A percentile compares a stretch with the other conserved stretches of the same genome.
These are phyloP conservation scores for Adansonia madagascariensis DNA, from an alignment of 441 rosid genomes.

Conservation along the genomic window DNA sequence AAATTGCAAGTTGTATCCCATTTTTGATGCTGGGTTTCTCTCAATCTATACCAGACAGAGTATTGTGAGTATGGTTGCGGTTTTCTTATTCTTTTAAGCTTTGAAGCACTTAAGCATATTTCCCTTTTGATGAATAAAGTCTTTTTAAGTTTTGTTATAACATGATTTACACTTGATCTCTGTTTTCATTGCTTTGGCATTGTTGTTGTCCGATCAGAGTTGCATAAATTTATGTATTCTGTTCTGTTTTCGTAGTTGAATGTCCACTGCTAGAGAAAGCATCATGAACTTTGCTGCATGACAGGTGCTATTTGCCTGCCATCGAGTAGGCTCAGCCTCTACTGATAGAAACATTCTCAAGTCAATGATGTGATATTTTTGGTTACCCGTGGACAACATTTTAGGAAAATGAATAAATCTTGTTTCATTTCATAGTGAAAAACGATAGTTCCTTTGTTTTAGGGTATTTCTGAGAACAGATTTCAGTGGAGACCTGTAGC, in stretches of 20 bases:
- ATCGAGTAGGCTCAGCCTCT: background rate
- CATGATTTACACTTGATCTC: background rate
- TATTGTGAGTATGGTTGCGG: slow-evolving; percentile 3
- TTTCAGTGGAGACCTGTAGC: no score
- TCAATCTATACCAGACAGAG: background rate
- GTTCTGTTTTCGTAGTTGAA: background rate
- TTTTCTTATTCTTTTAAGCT: slow-evolving; percentile 3
- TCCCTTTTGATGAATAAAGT: background rate
- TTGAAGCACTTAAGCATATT: background rate
- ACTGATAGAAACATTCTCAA: background rate
- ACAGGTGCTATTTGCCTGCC: background rate
- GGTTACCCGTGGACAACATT: background rate
- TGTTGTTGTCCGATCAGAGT: background rate
- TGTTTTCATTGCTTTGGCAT: background rate
- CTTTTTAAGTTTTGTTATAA: background rate
- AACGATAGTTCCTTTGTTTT: no score
- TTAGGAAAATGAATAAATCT: no score
- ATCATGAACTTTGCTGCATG: background rate
- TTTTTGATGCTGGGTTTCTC: background rate
- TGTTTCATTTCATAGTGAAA: no score
- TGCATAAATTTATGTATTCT: background rate
- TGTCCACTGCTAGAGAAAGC: background rate
- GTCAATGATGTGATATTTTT: background rate
- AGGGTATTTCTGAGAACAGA: no score
- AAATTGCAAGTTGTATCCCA: background rate